Evolutionary conservation across 2,329 filamentous ascomycete genomes (phyloP).

Genomic region (Cytospora mali): DNA sequence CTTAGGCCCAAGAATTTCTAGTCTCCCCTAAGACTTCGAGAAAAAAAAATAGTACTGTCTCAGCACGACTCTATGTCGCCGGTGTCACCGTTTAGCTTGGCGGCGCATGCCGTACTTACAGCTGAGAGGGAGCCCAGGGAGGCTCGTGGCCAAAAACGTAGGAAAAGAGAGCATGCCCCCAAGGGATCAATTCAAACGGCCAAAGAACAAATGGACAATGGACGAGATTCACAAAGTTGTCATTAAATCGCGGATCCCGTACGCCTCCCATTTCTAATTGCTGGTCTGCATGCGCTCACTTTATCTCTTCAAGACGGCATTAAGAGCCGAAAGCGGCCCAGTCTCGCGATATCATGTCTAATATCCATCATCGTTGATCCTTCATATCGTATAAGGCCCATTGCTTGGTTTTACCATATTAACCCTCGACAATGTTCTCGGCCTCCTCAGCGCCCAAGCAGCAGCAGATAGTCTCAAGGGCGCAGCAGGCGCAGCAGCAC

Average conservation of each 20-base stretch:
- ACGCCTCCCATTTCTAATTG: slow-evolving; percentile 2
- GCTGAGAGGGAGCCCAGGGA: too few species aligned
- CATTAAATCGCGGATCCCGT: slow-evolving; percentile 1
- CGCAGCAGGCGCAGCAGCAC: slow-evolving; percentile 20
- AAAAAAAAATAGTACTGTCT: too few species aligned
- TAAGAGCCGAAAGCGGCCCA: neutral
- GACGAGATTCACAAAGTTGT: neutral
- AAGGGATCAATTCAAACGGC: too few species aligned
- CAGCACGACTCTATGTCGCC: too few species aligned
- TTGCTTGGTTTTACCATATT: slow-evolving; percentile 21
- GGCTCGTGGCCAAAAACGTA: too few species aligned
- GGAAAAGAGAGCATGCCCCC: neutral
- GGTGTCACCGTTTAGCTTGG: too few species aligned
- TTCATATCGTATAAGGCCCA: neutral
- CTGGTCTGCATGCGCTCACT: slow-evolving; percentile 26
- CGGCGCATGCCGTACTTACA: too few species aligned
- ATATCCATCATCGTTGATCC: slow-evolving; percentile 13
- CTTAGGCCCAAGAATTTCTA: too few species aligned
- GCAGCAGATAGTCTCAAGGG: slow-evolving; percentile 32
- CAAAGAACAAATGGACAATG: too few species aligned
- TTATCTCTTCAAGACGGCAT: slow-evolving; percentile 14
- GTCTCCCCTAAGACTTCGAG: too few species aligned
- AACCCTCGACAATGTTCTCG: slow-evolving; percentile 32
- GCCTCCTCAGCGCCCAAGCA: slow-evolving; percentile 32
- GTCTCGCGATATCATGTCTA: neutral